These are phyloP conservation scores for Antarctomyces pellizariae DNA, from an alignment of 495 filamentous ascomycete genomes.

Conservation along the genomic window DNA sequence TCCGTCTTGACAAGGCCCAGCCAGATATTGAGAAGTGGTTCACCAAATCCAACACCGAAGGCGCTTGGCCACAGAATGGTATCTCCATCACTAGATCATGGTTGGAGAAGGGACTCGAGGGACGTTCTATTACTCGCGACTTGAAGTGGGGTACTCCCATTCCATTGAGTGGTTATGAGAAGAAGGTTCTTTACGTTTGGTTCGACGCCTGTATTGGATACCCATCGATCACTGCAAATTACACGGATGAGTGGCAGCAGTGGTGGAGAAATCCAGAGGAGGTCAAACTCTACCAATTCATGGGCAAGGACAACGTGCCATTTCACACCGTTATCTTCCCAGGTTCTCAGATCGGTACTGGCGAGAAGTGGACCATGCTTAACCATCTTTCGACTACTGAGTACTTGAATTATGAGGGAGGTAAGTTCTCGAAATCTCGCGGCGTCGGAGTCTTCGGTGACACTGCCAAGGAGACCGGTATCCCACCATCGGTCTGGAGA, in stretches of 20 bases:
- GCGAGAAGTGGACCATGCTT: constrained; percentile 74
- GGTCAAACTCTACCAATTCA: constrained; percentile 85
- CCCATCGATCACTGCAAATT: constrained; percentile 81
- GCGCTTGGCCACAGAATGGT: constrained; percentile 42
- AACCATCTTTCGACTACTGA: constrained; percentile 79
- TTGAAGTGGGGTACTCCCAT: constrained; percentile 71
- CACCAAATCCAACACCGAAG: constrained; percentile 20
- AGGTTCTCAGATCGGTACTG: constrained; percentile 60
- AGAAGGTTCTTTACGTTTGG: constrained; percentile 80
- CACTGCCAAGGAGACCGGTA: constrained; percentile 69
- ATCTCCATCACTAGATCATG: constrained; percentile 19
- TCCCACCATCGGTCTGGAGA: constrained; percentile 71
- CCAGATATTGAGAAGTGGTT: constrained; percentile 50
- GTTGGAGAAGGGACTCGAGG: constrained; percentile 46
- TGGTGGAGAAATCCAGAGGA: constrained; percentile 90
- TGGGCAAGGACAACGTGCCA: constrained; percentile 93
- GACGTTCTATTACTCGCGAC: constrained; percentile 68
- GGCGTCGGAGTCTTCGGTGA: constrained; percentile 81
- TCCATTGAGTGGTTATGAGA: constrained; percentile 35
- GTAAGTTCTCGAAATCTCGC: constrained; percentile 88
- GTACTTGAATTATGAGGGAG: constrained; percentile 87
- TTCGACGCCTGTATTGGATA: constrained; percentile 97
- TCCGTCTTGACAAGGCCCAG: constrained; percentile 60
- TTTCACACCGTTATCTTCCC: constrained; percentile 91
- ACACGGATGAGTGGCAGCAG: constrained; percentile 74